These are phyloP conservation scores for Claviceps purpurea DNA, from an alignment of 2,329 filamentous ascomycete species.

Conservation along the genomic window DNA sequence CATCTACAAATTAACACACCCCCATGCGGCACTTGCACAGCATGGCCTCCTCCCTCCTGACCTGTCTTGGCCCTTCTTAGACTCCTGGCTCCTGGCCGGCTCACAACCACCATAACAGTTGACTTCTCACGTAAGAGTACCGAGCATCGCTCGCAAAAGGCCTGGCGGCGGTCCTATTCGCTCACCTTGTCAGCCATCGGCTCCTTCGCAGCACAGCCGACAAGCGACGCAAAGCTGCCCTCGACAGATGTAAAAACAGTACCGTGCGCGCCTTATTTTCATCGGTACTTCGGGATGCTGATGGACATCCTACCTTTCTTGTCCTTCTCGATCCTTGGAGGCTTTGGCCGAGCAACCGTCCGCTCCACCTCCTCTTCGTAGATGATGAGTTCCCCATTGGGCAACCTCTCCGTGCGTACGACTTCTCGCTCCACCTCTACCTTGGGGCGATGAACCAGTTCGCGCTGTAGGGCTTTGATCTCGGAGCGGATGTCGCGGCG, in stretches of 20 bases:
- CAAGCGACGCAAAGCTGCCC: not conserved
- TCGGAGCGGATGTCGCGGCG: slow-evolving; percentile 59
- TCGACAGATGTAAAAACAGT: not conserved
- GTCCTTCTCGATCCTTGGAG: slow-evolving; percentile 69
- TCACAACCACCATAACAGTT: no score
- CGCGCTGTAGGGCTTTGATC: slow-evolving; percentile 53
- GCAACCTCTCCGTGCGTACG: slow-evolving; percentile 41
- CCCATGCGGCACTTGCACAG: no score
- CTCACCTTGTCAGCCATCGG: slow-evolving; percentile 18
- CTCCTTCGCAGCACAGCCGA: slow-evolving; percentile 6
- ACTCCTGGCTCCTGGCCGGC: no score
- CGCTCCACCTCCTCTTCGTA: slow-evolving; percentile 47
- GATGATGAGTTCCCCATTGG: slow-evolving; percentile 49
- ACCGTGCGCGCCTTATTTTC: slow-evolving; percentile 32
- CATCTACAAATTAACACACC: no score
- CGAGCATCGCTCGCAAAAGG: slow-evolving; percentile 56
- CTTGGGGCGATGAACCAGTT: slow-evolving; percentile 23
- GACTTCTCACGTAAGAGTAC: slow-evolving; percentile 46
- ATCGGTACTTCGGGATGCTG: slow-evolving; percentile 60
- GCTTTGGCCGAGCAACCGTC: slow-evolving; percentile 39
- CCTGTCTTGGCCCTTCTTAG: no score
- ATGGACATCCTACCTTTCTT: slow-evolving; percentile 92
- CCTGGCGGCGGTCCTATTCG: slow-evolving; percentile 46
- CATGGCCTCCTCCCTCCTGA: no score
- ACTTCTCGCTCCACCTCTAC: slow-evolving; percentile 34